These are phyloP conservation scores for Pichia paraexigua DNA, from an alignment of 805 yeast genomes.

Conservation along the genomic window DNA sequence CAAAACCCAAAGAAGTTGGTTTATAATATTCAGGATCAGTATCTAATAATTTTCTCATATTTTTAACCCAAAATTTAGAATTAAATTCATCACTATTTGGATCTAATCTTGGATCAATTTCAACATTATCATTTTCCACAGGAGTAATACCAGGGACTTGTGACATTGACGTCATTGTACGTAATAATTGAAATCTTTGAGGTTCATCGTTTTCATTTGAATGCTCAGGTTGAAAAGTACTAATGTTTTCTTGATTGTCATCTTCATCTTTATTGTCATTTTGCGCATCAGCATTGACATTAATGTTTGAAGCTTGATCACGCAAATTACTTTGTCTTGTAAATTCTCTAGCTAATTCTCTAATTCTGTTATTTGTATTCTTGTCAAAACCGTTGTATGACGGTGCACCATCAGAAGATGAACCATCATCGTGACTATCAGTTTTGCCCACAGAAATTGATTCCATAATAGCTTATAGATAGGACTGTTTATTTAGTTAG, in stretches of 20 bases:
- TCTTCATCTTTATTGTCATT: background rate
- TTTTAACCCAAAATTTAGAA: constrained; percentile 61
- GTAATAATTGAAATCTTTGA: constrained; percentile 17
- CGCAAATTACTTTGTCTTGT: constrained; percentile 17
- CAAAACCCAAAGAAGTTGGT: constrained; percentile 52
- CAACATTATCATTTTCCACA: constrained; percentile 12
- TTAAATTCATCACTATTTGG: constrained; percentile 53
- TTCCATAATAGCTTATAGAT: constrained; percentile 8
- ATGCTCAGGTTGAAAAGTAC: background rate
- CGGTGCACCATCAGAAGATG: constrained; percentile 1
- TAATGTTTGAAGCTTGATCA: background rate
- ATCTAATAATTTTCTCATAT: constrained; percentile 44
- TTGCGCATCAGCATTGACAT: background rate
- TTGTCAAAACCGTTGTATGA: constrained; percentile 33
- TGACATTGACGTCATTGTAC: constrained; percentile 42
- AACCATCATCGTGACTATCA: constrained; percentile 7
- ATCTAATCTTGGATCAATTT: constrained; percentile 39
- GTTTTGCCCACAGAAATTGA: constrained; percentile 23
- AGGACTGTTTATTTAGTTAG: background rate
- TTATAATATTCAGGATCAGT: constrained; percentile 56
- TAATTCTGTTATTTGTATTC: constrained; percentile 27
- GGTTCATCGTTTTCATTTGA: constrained; percentile 1
- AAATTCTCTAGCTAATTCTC: constrained; percentile 35
- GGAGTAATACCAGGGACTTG: constrained; percentile 43
- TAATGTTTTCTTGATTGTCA: constrained; percentile 2